Base-by-base conservation (phyloP, 768 basidiomycete species). In the Kwoniella heveanensis region DNA sequence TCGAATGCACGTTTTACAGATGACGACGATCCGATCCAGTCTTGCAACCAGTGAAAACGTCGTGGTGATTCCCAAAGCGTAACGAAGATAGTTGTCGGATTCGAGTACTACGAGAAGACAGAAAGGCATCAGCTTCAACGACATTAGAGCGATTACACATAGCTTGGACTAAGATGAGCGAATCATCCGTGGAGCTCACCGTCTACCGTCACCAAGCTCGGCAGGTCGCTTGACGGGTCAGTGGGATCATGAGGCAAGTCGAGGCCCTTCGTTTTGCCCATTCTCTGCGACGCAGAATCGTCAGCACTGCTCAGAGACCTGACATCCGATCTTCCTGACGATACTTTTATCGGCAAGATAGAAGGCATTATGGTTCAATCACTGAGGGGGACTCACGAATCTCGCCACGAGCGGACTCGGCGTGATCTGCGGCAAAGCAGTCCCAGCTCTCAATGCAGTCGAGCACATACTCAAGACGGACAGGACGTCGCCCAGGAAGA, bases 401-500 rank as follows among this genome's bases (percentile, higher is more conserved):
- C 77, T 68, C n/a, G 69, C 73, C 5, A 77, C 68, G 13, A 78
- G 80, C 1, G 86, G 91, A 69, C 88, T 89, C 0, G 92, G 91
- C 1, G 91, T 92, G 57, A 93, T 89, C 72, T 93, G 91, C 0
- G 91, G 91, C 2, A 94, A 82, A 0, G 92, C 86, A 7, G 81
- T 82, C 2, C 90, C 91, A 0, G 88, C 88, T 17, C 88, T 85
- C 19, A 94, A 81, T 8, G 90, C 84, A 0, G 87, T 87, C 0
- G 90, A 88, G 58, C 90, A 86, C 85, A 94, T 85, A 88, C 89
- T 88, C 62, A 92, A 86, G 7, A 92, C 89, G 10, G 91, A 89
- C 2, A 93, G 83, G 7, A 91, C 83, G 60, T 92, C 91, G 1
- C 91, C 92, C 66, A 92, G 87, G 68, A 93, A 93, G 66, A 87